Conservation (phyloP, 257 asterid genomes). For the Solanum tarapatanum region DNA sequence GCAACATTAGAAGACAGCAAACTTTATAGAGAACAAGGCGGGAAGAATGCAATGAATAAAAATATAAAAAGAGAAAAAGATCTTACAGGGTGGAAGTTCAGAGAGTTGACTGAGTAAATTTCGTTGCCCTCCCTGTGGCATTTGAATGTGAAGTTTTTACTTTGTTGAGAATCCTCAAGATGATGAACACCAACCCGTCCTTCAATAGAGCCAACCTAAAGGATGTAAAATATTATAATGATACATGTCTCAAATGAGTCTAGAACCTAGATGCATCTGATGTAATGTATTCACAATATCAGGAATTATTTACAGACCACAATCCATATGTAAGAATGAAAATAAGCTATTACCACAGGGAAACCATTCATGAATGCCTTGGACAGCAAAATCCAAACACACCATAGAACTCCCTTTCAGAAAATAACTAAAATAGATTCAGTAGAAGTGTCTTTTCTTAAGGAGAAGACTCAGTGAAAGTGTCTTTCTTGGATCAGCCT, state of each 20-base stretch:
- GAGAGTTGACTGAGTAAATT: slow-evolving; percentile 80
- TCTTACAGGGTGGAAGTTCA: slow-evolving; percentile 94
- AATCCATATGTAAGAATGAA: neutral
- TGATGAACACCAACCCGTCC: slow-evolving; percentile 98
- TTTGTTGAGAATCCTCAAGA: slow-evolving; percentile 65
- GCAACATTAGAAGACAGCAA: neutral
- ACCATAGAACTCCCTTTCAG: neutral
- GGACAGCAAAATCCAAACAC: neutral
- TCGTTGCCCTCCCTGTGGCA: slow-evolving; percentile 94
- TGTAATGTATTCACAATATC: neutral
- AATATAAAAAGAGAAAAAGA: neutral
- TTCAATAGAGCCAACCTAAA: slow-evolving; percentile 95
- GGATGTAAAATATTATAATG: neutral
- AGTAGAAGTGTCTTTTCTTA: neutral
- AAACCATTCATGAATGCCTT: neutral
- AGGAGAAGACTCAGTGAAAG: neutral
- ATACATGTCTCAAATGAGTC: neutral
- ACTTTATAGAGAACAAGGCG: neutral
- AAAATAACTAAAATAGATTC: neutral
- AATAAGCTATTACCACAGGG: neutral
- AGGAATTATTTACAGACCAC: neutral
- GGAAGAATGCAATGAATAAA: neutral
- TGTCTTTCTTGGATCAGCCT: neutral
- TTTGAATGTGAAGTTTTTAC: slow-evolving; percentile 92
- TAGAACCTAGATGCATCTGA: neutral